Conservation (phyloP, 2,329 filamentous ascomycete genomes). For the Aspergillus chevalieri region DNA sequence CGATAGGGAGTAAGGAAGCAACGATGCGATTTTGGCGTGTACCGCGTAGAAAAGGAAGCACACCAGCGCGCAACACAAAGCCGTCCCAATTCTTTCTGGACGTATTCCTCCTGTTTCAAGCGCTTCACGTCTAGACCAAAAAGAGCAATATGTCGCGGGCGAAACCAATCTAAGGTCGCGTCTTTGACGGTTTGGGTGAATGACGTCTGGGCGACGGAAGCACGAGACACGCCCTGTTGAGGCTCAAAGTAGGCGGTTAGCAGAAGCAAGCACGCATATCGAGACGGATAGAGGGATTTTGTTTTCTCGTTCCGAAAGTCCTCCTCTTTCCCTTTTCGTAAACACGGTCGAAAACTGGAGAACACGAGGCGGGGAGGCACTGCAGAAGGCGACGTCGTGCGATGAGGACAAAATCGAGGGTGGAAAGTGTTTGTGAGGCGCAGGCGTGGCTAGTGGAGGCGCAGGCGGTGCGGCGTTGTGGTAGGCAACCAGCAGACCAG, state of each 20-base stretch:
- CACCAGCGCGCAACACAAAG: neutral
- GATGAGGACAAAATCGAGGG: neutral
- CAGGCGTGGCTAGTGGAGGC: neutral
- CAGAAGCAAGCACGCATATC: slow-evolving; percentile 1
- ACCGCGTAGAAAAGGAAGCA: slow-evolving; percentile 9
- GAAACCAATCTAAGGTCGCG: neutral
- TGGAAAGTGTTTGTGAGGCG: neutral
- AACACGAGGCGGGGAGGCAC: neutral
- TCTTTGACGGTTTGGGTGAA: neutral
- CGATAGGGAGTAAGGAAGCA: slow-evolving; percentile 16
- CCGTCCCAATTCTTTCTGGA: neutral
- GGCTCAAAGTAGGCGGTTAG: neutral
- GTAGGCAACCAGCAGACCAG: no score
- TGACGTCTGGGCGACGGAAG: slow-evolving; percentile 1
- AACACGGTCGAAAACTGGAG: neutral
- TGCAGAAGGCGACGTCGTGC: neutral
- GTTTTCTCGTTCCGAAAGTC: neutral
- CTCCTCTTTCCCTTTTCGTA: neutral
- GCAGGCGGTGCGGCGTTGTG: neutral
- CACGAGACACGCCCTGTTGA: neutral
- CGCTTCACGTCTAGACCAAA: neutral
- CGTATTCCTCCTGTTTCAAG: neutral
- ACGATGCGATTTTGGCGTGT: slow-evolving; percentile 13
- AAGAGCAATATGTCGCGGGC: neutral
- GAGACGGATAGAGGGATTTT: neutral